phyloP scores from a whole-genome alignment of 129 eudicot species.

The Helichrysum umbraculigerum region DNA sequence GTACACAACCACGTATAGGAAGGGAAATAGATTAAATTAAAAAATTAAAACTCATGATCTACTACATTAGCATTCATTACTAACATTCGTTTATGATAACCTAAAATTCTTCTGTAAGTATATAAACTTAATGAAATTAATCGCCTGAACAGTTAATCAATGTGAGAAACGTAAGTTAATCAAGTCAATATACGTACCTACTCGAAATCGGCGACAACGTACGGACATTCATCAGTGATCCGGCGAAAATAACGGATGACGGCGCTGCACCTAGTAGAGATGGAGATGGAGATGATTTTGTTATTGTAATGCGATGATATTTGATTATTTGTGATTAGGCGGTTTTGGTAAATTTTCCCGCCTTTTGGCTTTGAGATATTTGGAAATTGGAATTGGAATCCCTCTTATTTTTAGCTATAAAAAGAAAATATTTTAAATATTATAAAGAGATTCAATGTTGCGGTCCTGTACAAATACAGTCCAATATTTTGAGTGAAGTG shows the following conservation, averaged over 20 bases:
- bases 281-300: too few relatives aligned
- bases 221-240: neutral
- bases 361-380: conserved; percentile 1
- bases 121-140: neutral
- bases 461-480: neutral
- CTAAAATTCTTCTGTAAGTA: neutral
- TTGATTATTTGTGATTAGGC: neutral
- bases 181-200: conserved; percentile 24
- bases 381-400: neutral
- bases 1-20: too few relatives aligned
- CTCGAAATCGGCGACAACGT: neutral
- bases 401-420: neutral
- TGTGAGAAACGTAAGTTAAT: conserved; percentile 16
- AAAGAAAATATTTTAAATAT: neutral
- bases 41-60: too few relatives aligned
- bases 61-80: neutral
- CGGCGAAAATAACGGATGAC: conserved; percentile 12
- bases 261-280: neutral
- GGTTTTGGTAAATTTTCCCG: conserved; percentile 27
- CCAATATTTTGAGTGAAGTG: neutral
- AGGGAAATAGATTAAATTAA: too few relatives aligned
- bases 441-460: neutral
- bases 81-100: neutral
- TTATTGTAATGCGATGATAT: neutral
- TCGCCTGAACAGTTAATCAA: neutral